A percentile compares a stretch with the other conserved stretches of the same genome.
Conservation (phyloP, 106 monocot species). For the Acorus gramineus region DNA sequence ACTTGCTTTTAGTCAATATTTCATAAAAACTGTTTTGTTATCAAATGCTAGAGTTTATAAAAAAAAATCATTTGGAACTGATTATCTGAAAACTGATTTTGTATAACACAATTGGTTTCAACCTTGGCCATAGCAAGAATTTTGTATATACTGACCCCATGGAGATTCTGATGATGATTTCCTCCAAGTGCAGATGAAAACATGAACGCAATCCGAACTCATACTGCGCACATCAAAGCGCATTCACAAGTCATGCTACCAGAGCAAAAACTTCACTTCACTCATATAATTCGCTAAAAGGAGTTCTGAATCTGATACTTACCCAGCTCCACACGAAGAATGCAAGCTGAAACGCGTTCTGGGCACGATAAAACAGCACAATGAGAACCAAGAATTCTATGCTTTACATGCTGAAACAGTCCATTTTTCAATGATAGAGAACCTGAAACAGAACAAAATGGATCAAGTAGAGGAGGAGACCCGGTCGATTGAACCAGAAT, state of each 20-base stretch:
- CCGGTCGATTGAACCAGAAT: constrained; percentile 35
- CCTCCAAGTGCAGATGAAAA: constrained; percentile 15
- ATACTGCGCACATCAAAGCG: constrained; percentile 13
- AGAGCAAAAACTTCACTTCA: too few species aligned
- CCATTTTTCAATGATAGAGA: not conserved
- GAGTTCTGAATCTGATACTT: not conserved
- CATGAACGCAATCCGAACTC: constrained; percentile 28
- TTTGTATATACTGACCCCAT: constrained; percentile 23
- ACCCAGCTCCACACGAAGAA: constrained; percentile 31
- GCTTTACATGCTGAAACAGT: not conserved
- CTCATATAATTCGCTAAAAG: too few species aligned
- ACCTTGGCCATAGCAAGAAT: too few species aligned
- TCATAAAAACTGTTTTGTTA: too few species aligned
- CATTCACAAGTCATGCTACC: not conserved
- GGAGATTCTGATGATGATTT: constrained; percentile 21
- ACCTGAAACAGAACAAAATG: constrained; percentile 45
- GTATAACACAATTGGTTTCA: not conserved
- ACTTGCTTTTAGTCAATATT: too few species aligned
- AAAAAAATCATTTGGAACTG: too few species aligned
- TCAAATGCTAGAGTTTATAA: too few species aligned
- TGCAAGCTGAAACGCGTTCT: constrained; percentile 42
- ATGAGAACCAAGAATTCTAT: not conserved
- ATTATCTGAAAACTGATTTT: too few species aligned
- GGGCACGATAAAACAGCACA: constrained; percentile 1
- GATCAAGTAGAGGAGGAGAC: constrained; percentile 29